A percentile compares a stretch with the other conserved stretches of the same genome.
phyloP scores from a whole-genome alignment of 1,139 yeast genomes.

The Lodderomyces margitis region DNA sequence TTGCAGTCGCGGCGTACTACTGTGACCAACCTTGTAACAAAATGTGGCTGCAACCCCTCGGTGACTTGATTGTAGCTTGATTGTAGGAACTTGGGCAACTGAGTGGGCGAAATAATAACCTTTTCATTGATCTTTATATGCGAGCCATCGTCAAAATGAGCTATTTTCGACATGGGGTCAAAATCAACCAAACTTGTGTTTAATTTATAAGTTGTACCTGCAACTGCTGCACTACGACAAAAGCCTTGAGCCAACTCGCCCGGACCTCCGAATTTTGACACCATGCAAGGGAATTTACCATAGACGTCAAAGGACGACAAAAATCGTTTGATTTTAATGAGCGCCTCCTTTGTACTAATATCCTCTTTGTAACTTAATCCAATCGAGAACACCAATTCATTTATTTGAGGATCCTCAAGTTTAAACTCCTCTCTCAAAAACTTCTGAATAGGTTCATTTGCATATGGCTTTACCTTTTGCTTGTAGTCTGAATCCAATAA shows the following conservation, averaged over 20 bases:
- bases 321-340: conserved; percentile 79
- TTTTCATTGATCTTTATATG: conserved; percentile 73
- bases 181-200: conserved; percentile 61
- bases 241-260: conserved; percentile 97
- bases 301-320: conserved; percentile 85
- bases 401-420: conserved; percentile 69
- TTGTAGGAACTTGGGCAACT: conserved; percentile 52
- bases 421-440: conserved; percentile 66
- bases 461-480: conserved; percentile 37
- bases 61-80: conserved; percentile 33
- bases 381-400: conserved; percentile 80
- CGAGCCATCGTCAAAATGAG: conserved; percentile 76
- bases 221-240: conserved; percentile 97
- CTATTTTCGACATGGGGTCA: conserved; percentile 65
- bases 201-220: conserved; percentile 90
- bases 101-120: conserved; percentile 69
- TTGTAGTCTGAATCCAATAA: conserved; percentile 62
- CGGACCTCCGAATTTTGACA: conserved; percentile 92
- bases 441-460: conserved; percentile 52
- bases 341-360: conserved; percentile 68
- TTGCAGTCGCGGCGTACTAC: conserved; percentile 83
- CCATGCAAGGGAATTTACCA: conserved; percentile 90
- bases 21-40: conserved; percentile 73
- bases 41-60: conserved; percentile 41
- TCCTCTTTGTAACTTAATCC: conserved; percentile 68